Base-by-base conservation (phyloP, 176 grass and related monocot species). In the Secale cereale region DNA sequence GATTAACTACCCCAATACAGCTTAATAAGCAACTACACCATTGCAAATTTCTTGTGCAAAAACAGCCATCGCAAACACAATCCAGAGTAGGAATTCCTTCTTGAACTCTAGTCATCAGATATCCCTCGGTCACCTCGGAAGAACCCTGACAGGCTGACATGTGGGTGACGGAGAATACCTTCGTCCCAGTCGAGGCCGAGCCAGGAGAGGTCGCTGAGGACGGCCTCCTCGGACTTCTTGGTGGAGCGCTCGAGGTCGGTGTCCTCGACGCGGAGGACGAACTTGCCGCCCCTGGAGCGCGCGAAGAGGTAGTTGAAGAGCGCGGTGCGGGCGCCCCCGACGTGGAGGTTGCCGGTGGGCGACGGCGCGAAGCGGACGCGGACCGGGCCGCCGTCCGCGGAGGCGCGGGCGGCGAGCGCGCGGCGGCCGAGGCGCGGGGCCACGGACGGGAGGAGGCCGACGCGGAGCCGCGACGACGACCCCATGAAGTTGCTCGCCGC, bases 261-360 rank as follows among this genome's bases (percentile, higher is more conserved):
- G 82, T 96, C 97, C 89, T 94, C 93, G 81, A 96, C 90, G 82
- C 93, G 89, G 56, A 99, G 91, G 75, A 96, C 59, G 89, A 96
- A 99, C 31, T 80, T 90, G 0, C 93, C 91, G 35, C 93, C 90
- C 41, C 86, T 86, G 70, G 93, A 94, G 62, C 97, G 92, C 78
- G 93, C 91, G 80, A 95, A 96, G 78, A 99, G 91, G 91, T 96
- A 96, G 88, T 99, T 96, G 75, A 95, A 99, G 60, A 94, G 88
- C 35, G 97, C 93, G 29, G 93, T 99, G 81, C 93, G 92, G 2
- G 93, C 97, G 20, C 93, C 97, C 7, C 97, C 88, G 7, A 96
- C 91, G 84, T 99, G 97, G 56, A 94, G 89, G 70, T 99, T 99
- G 27, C 97, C 97, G 3, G 93, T 99, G 15, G 90, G 93, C 69